Base-by-base conservation (phyloP, 495 filamentous ascomycete species). In the Penicillium arizonense region DNA sequence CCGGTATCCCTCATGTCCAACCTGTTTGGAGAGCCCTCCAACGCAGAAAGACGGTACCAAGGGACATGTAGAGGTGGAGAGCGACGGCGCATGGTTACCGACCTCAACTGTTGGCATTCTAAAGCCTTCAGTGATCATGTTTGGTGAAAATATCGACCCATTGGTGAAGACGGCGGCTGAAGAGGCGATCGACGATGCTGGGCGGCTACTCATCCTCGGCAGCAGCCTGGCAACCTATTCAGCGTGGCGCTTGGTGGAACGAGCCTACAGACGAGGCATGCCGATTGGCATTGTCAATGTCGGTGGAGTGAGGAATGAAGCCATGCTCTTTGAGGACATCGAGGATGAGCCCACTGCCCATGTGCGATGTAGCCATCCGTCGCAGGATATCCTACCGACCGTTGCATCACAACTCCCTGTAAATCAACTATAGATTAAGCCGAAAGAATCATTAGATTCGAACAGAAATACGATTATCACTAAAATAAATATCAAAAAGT, bases 81-180 rank as follows among this genome's bases (percentile, higher is more conserved):
- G 55, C 0, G 91, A 96, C 53, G 93, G 94, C 0, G 93, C 91
- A 3, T 96, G 85, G 88, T 69, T 74, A 45, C 58, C 79, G 2
- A 68, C 71, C 0, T 91, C 87, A 39, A 90, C 73, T 12, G 88
- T 83, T 3, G 91, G 90, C 1, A 82, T 98, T 13, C 61, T 98
- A 37, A 97, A 98, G 64, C 94, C 94, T 4, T 85, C 86, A 1
- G 93, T 98, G 1, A 83, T 87, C 45, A 96, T 98, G 90, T 98
- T 98, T 67, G 94, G 94, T 3, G 94, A 98, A 69, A 90, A 83
- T 47, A 94, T 97, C 28, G 71, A 79, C 3, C 62, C 65, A 2
- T 48, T 62, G 4, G 85, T 91, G 12, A 96, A 92, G 64, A 55
- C 62, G 1, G 84, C 82, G n/a, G 93, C 91, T 2, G 91, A 96